A percentile compares a stretch with the other conserved stretches of the same genome.
Conservation (phyloP, 2,329 filamentous ascomycete species). For the Aspergillus awamori region DNA sequence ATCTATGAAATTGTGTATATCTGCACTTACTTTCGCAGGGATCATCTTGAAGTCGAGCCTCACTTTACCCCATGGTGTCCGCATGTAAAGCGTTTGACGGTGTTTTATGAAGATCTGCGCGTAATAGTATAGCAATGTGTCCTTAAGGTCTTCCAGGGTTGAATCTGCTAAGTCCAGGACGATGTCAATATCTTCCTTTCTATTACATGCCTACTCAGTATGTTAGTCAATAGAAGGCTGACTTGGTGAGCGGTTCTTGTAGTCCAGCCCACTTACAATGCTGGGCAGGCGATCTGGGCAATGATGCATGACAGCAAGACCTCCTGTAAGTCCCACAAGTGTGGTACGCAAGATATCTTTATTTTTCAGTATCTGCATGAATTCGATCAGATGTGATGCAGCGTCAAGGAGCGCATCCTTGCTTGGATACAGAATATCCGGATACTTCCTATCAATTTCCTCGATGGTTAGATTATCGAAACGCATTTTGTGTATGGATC, state of each 20-base stretch:
- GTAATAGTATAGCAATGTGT: rapidly evolving
- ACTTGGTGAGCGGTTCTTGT: no score
- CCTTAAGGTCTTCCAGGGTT: no score
- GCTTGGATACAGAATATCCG: not conserved
- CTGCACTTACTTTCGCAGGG: no score
- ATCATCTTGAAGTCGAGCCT: no score
- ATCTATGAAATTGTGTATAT: no score
- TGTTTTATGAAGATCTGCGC: no score
- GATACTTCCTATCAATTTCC: not conserved
- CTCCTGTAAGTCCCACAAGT: not conserved
- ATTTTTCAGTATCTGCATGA: not conserved
- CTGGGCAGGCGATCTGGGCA: not conserved
- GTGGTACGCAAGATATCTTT: rapidly evolving
- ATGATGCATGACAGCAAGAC: not conserved
- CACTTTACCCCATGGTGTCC: no score
- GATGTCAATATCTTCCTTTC: not conserved
- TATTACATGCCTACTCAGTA: not conserved
- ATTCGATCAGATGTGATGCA: not conserved
- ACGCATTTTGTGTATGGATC: no score
- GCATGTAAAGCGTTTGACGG: no score
- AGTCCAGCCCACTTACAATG: not conserved
- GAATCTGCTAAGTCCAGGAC: not conserved
- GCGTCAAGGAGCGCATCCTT: not conserved
- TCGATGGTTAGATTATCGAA: not conserved
- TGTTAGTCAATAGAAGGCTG: not conserved